Base-by-base conservation (phyloP, 108 stramenopile genomes). In the Conticribra guillardii region DNA sequence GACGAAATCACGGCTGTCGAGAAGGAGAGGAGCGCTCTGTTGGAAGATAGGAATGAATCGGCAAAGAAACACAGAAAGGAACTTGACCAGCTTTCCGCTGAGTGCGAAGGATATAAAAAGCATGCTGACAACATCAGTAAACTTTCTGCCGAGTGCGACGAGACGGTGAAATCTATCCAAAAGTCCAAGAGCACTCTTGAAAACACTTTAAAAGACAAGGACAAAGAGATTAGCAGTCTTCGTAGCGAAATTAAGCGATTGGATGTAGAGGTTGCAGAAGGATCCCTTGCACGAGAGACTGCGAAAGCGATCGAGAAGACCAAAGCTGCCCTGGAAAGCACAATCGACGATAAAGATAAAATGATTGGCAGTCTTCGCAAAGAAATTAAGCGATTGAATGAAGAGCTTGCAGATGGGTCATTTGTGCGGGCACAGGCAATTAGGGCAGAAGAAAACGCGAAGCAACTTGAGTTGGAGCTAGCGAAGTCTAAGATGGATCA, bases 221-320 rank as follows among this genome's bases (percentile, higher is more conserved):
- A 77, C 26, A 18, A 49, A 49, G 64, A 57, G 56, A 65, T 73
- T 29, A 31, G 50, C 14, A 61, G 26, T 49, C 48, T 73, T 3
- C 55, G 72, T 14, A 49, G 47, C 1, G 57, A 77, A 61, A 65
- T 77, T 17, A 54, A 64, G 50, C 62, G 64, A 28, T 46, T 77
- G 49, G 58, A 65, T 32, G 76, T 70, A 8, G 76, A 77, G 44
- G 47, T 70, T 29, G 61, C 56, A 4, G 76, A 77, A 24, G 69
- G 68, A 50, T 34, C 26, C 9, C 24, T 41, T 45, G 63, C 64
- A 3, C 46, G 68, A 48, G 54, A 44, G 41, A 63, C 27, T 5
- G 24, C 32, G 17, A 57, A 58, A 9, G 68, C 28, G 29, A 9
- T 50, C 3, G 3, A 44, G 7, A 46, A 33, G 61, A 50, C 60